A percentile compares a stretch with the other conserved stretches of the same genome.
Evolutionary conservation across 1,284 basidiomycete genomes (phyloP).

Genomic region (Prillingera fragicola): DNA sequence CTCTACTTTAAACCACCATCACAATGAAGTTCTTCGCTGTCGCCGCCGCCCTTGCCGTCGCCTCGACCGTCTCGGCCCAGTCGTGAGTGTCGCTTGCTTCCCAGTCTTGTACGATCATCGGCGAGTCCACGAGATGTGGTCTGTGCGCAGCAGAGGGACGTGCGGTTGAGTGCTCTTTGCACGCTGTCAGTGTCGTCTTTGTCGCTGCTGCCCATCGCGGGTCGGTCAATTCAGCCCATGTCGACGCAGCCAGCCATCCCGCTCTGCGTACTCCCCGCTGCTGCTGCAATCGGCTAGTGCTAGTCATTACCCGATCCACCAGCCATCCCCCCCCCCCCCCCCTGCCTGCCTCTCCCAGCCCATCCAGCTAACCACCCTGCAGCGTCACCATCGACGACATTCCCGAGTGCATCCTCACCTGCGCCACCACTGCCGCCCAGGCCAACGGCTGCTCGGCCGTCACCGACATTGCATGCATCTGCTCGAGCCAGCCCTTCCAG

Average conservation of each 20-base stretch:
- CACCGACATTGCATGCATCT: conserved; percentile 37
- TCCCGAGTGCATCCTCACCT: conserved; percentile 26
- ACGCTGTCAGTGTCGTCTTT: too few relatives aligned
- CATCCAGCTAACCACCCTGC: background rate
- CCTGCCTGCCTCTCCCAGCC: background rate
- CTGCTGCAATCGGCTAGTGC: too few relatives aligned
- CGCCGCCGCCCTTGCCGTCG: background rate
- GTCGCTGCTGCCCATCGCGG: background rate
- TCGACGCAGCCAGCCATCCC: conserved; percentile 66
- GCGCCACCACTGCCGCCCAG: conserved; percentile 22
- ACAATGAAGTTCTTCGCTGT: conserved; percentile 8
- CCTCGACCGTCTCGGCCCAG: background rate
- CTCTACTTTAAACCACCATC: background rate
- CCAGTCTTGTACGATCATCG: conserved; percentile 32
- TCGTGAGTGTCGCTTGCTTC: conserved; percentile 7
- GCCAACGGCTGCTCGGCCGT: conserved; percentile 23
- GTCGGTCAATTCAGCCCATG: conserved; percentile 42
- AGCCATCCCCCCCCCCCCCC: background rate
- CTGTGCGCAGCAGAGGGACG: too few relatives aligned
- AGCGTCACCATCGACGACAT: conserved; percentile 8
- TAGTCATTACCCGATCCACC: too few relatives aligned
- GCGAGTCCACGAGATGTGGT: background rate
- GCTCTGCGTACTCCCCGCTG: conserved; percentile 42
- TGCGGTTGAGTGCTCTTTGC: too few relatives aligned
- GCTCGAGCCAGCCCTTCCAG: conserved; percentile 35